Evolutionary conservation across 495 filamentous ascomycete species (phyloP).

Genomic region (Daldinia bambusicola): DNA sequence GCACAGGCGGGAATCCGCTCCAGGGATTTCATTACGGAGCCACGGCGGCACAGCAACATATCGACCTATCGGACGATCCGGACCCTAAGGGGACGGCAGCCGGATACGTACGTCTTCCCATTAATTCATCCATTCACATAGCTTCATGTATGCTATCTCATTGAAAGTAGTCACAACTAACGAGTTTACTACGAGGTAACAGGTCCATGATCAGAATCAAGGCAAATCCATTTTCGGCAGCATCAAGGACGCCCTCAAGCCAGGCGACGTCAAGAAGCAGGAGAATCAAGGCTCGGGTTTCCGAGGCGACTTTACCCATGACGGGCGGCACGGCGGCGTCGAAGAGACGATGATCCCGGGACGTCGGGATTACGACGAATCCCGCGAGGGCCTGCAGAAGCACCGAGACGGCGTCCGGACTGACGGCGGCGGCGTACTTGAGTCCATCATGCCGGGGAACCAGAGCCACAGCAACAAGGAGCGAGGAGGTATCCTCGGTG

Average conservation of each 20-base stretch:
- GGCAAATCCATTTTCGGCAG: constrained; percentile 30
- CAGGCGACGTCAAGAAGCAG: constrained; percentile 35
- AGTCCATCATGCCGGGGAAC: constrained; percentile 26
- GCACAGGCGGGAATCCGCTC: constrained; percentile 32
- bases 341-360: constrained; percentile 29
- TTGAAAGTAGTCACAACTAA: constrained; percentile 3
- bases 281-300: constrained; percentile 11
- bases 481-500: constrained; percentile 13
- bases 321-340: constrained; percentile 31
- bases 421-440: constrained; percentile 12
- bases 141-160: not conserved
- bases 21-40: constrained; percentile 25
- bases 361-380: constrained; percentile 34
- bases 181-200: not conserved
- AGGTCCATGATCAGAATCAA: constrained; percentile 23
- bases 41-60: constrained; percentile 11
- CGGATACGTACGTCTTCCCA: constrained; percentile 31
- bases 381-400: constrained; percentile 8
- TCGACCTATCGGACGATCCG: constrained; percentile 35
- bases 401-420: constrained; percentile 9
- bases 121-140: not conserved
- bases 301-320: constrained; percentile 25
- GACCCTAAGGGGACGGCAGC: constrained; percentile 39
- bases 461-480: constrained; percentile 18
- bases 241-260: constrained; percentile 39